phyloP scores from a whole-genome alignment of 2,329 filamentous ascomycete species.

The Colletotrichum musae region DNA sequence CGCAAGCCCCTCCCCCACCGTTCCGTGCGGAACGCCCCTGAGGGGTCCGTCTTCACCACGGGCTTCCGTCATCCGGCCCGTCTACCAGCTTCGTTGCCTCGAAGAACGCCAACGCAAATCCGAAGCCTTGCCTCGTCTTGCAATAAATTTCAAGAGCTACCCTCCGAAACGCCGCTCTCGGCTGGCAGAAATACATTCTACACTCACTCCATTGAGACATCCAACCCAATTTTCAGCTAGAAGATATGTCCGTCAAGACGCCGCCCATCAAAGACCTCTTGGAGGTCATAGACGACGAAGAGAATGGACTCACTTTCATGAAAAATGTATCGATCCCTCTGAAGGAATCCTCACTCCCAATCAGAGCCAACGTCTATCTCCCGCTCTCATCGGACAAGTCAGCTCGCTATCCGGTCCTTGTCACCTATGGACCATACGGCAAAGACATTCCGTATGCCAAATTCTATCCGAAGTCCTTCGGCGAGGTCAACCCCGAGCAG shows the following conservation, averaged over 20 bases:
- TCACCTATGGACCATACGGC: constrained; percentile 82
- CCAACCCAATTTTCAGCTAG: neutral
- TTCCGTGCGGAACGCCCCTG: constrained; percentile 28
- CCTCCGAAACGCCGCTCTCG: no score
- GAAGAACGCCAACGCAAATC: neutral
- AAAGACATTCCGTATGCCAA: constrained; percentile 78
- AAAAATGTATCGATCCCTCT: constrained; percentile 53
- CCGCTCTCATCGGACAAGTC: constrained; percentile 46
- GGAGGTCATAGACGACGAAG: constrained; percentile 28
- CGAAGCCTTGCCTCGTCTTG: neutral
- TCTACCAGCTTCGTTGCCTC: neutral
- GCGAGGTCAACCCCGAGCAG: constrained; percentile 68
- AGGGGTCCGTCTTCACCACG: constrained; percentile 22
- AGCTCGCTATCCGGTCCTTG: constrained; percentile 68
- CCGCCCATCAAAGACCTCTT: constrained; percentile 38
- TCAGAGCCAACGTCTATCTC: constrained; percentile 57
- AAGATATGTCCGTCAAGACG: constrained; percentile 33
- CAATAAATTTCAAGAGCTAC: constrained; percentile 17
- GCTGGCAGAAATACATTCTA: no score
- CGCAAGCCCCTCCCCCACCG: constrained; percentile 38
- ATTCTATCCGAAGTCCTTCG: constrained; percentile 58
- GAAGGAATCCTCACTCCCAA: constrained; percentile 48
- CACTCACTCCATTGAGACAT: neutral
- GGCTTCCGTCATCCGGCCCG: constrained; percentile 10
- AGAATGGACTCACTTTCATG: constrained; percentile 50